Evolutionary conservation across 345 rosid species (phyloP).

Genomic region (Camelina hispida): DNA sequence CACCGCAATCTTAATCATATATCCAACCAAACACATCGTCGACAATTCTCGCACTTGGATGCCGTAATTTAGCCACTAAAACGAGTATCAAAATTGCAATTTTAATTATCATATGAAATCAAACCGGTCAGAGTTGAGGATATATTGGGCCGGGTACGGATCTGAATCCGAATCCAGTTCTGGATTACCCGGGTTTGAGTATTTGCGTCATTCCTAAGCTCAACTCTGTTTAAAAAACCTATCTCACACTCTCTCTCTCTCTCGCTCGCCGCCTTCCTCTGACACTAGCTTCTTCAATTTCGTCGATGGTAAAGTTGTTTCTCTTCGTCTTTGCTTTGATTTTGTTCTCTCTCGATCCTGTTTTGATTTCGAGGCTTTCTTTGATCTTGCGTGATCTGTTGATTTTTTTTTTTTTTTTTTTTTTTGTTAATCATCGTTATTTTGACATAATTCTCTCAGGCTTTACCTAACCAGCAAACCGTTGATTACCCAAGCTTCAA

Average conservation of each 20-base stretch:
- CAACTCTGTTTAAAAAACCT: conserved; percentile 36
- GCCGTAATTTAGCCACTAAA: too few species aligned
- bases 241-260: not conserved
- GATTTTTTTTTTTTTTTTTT: conserved; percentile 12
- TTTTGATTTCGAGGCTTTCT: not conserved
- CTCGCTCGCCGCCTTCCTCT: conserved; percentile 35
- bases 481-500: conserved; percentile 86
- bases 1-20: too few species aligned
- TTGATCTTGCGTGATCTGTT: conserved; percentile 24
- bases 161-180: conserved; percentile 4
- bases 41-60: too few species aligned
- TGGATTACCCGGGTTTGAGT: conserved; percentile 22
- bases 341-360: not conserved
- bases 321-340: not conserved
- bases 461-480: conserved; percentile 75
- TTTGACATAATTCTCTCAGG: conserved; percentile 46
- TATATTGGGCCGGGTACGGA: conserved; percentile 24
- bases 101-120: too few species aligned
- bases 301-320: conserved; percentile 31
- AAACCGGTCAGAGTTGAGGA: too few species aligned
- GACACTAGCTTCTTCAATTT: not conserved
- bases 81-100: too few species aligned
- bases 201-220: conserved; percentile 42
- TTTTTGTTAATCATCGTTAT: not conserved
- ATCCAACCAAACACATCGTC: too few species aligned